phyloP scores from a whole-genome alignment of 306 rosid genomes.

The Quercus bicolor region DNA sequence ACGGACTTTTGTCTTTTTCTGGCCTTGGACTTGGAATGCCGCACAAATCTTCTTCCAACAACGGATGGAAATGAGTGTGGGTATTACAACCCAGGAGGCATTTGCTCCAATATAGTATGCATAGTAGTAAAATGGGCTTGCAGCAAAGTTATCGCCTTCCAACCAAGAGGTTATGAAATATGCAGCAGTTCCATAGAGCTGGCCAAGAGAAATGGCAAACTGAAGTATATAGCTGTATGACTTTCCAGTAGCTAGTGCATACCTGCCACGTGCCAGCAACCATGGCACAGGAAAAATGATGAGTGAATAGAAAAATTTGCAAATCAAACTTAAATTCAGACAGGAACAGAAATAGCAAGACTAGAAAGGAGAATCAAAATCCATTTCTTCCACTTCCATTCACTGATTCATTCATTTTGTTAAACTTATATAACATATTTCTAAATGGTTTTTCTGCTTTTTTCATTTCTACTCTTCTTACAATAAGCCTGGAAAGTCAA shows the following conservation, averaged over 20 bases:
- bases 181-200: constrained; percentile 68
- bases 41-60: constrained; percentile 78
- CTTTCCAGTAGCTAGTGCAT: constrained; percentile 71
- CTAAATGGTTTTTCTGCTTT: background rate
- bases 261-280: constrained; percentile 41
- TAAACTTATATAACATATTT: background rate
- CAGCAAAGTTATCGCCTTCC: constrained; percentile 77
- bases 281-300: background rate
- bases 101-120: constrained; percentile 73
- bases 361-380: background rate
- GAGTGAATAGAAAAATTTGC: background rate
- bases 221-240: constrained; percentile 79
- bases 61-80: constrained; percentile 54
- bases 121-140: constrained; percentile 60
- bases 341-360: background rate
- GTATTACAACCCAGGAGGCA: constrained; percentile 67
- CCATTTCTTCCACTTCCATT: background rate
- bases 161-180: constrained; percentile 65
- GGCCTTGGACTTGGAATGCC: constrained; percentile 48
- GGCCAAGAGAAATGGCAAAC: constrained; percentile 79
- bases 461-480: background rate
- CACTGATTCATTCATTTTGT: background rate
- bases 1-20: constrained; percentile 61
- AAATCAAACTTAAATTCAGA: background rate
- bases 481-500: background rate